Evolutionary conservation across 345 rosid genomes (phyloP), one percentile per base, ranked within the genome.

Genomic region (Syzygium aromaticum): DNA sequence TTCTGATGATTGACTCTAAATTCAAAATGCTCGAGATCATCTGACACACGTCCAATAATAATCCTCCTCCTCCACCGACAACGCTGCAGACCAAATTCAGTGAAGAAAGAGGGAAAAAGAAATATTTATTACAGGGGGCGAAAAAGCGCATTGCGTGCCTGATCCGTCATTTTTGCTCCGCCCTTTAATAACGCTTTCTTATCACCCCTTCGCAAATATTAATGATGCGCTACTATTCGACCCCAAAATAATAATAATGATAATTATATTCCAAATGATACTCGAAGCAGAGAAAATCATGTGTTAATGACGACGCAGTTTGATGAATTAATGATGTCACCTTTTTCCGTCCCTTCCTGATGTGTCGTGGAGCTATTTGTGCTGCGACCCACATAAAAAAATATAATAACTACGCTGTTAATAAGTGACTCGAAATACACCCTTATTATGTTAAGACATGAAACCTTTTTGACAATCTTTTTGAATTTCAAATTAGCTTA

Each of bases 131-230:
- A 73, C 7, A 17, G 12, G 10, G 43, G 49, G 59, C 27, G 57
- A 11, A 6, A 73, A 38, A 73, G 4, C 46, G 22, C 14, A 25
- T 38, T 73, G 49, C 49, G 14, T 73, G 82, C 82, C 82, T 4
- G 27, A 8, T 73, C 82, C 49, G 82, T 38, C 1, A 7, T 30
- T 38, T 21, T 49, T 38, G 25, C 49, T 38, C 49, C 80, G 49
- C 49, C 10, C 0, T 0, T 33, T 33, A 5, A 0, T 40, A 67
- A 19, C 4, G 3, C 11, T 64, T 7, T 30, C 43, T 16, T 3
- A 16, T 43, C 80, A 9, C 23, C 9, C 49, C 19, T 19, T 73
- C 2, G 46, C 40, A 11, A 22, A 30, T 59, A 25, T 64, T 30
- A 30, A 64, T 30, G 8, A 16, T 2, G 78, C 3, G 43, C 43